Evolutionary conservation across 2,329 filamentous ascomycete genomes (phyloP).

Genomic region (Penicillium sp.): DNA sequence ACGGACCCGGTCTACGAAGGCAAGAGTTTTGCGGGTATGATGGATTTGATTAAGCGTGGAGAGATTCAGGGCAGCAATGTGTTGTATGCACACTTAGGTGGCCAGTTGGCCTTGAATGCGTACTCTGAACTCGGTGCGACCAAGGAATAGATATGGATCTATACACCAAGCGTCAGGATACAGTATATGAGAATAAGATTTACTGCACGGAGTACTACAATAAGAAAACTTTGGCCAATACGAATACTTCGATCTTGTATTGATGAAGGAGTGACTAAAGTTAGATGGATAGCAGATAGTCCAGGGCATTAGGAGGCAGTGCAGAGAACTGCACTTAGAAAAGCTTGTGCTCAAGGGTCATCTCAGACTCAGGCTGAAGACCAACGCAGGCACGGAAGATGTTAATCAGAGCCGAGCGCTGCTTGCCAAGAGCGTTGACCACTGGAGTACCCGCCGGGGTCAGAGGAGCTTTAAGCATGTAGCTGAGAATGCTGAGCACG

Average conservation of each 20-base stretch:
- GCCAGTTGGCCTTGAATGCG: slow-evolving; percentile 68
- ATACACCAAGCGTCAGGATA: neutral
- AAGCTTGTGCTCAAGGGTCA: slow-evolving; percentile 98
- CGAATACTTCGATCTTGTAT: slow-evolving; percentile 7
- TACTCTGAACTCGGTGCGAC: slow-evolving; percentile 52
- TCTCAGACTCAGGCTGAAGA: slow-evolving; percentile 94
- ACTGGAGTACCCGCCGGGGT: slow-evolving; percentile 94
- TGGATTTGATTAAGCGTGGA: slow-evolving; percentile 64
- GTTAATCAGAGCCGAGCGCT: slow-evolving; percentile 90
- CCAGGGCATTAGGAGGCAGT: slow-evolving; percentile 1
- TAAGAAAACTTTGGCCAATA: neutral
- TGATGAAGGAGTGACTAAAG: slow-evolving; percentile 25
- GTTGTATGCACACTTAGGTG: slow-evolving; percentile 69
- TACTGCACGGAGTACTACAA: neutral
- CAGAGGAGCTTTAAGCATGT: slow-evolving; percentile 95
- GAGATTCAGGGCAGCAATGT: slow-evolving; percentile 66
- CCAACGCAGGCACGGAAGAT: slow-evolving; percentile 98
- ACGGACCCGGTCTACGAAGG: slow-evolving; percentile 76
- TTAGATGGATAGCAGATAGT: neutral
- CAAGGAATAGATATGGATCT: slow-evolving; percentile 7
- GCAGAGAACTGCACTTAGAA: slow-evolving; percentile 55
- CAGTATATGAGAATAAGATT: neutral
- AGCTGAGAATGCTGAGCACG: slow-evolving; percentile 94
- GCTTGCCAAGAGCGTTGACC: slow-evolving; percentile 92
- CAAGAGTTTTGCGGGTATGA: slow-evolving; percentile 71